Evolutionary conservation across 179 eudicot genomes (phyloP).

Genomic region (Gypsophila paniculata): DNA sequence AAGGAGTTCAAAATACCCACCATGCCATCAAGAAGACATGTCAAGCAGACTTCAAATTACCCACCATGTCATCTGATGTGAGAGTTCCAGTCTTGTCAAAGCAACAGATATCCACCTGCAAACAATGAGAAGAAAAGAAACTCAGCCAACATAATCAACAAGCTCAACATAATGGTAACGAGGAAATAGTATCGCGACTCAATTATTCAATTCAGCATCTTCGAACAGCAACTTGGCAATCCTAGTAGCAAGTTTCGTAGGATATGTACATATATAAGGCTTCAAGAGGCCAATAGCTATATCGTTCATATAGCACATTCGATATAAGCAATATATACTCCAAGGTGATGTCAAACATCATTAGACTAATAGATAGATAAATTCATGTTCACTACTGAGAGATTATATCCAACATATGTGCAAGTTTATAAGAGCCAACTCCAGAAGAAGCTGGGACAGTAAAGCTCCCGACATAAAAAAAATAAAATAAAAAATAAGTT

Average conservation of each 20-base stretch:
- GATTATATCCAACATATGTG: not conserved
- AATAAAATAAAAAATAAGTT: not conserved
- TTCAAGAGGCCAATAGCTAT: not conserved
- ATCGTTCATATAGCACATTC: not conserved
- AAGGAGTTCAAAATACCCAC: not conserved
- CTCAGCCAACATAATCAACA: constrained; percentile 2
- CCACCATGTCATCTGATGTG: constrained; percentile 99
- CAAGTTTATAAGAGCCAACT: not conserved
- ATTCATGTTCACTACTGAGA: too few relatives aligned
- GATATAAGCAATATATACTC: not conserved
- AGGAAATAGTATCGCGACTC: not conserved
- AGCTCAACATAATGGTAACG: constrained; percentile 1
- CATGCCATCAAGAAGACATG: not conserved
- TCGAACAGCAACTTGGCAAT: not conserved
- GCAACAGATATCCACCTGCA: constrained; percentile 97
- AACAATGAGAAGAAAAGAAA: not conserved
- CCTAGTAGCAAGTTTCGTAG: not conserved
- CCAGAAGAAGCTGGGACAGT: not conserved
- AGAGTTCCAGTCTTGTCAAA: constrained; percentile 99
- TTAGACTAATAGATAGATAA: not conserved
- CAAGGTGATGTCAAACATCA: not conserved
- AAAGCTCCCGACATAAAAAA: not conserved
- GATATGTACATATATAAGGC: not conserved
- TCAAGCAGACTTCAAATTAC: constrained; percentile 16
- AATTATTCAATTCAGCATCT: constrained; percentile 1